These are phyloP conservation scores for Misopates orontium DNA, from an alignment of 257 asterid species.

Conservation along the genomic window DNA sequence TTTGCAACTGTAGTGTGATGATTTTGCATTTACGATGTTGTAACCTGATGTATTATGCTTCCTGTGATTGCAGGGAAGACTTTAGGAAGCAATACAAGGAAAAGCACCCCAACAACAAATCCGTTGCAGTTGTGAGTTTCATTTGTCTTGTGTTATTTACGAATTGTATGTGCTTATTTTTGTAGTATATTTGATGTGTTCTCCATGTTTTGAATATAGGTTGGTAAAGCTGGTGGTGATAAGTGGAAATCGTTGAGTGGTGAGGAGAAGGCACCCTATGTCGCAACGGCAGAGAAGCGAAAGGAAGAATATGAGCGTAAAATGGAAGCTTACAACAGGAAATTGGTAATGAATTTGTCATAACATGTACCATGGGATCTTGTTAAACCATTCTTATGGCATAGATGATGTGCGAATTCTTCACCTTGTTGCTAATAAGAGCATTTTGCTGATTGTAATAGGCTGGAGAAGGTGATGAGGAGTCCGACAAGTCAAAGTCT, in stretches of 20 bases:
- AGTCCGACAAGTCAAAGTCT: conserved; percentile 77
- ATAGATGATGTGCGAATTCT: not conserved
- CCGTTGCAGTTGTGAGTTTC: conserved; percentile 65
- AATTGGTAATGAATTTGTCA: conserved; percentile 41
- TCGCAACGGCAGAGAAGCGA: conserved; percentile 51
- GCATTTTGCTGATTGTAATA: conserved; percentile 6
- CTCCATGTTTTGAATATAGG: conserved; percentile 35
- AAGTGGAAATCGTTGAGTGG: conserved; percentile 58
- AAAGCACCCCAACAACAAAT: conserved; percentile 59
- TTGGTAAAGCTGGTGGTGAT: conserved; percentile 73
- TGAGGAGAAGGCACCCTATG: conserved; percentile 64
- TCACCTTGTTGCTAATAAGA: not conserved
- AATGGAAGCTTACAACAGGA: conserved; percentile 70
- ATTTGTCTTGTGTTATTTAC: not conserved
- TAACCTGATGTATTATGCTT: not conserved
- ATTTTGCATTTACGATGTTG: not conserved
- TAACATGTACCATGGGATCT: not conserved
- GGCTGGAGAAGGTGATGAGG: conserved; percentile 56
- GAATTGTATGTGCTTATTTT: not conserved
- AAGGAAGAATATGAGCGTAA: conserved; percentile 59
- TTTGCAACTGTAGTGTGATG: not conserved
- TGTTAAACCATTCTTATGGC: no score
- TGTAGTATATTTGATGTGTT: not conserved
- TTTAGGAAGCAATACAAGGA: conserved; percentile 63
- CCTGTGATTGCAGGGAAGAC: conserved; percentile 48